Evolutionary conservation across 1,284 basidiomycete species (phyloP).

Genomic region (Tylopilus sp.): DNA sequence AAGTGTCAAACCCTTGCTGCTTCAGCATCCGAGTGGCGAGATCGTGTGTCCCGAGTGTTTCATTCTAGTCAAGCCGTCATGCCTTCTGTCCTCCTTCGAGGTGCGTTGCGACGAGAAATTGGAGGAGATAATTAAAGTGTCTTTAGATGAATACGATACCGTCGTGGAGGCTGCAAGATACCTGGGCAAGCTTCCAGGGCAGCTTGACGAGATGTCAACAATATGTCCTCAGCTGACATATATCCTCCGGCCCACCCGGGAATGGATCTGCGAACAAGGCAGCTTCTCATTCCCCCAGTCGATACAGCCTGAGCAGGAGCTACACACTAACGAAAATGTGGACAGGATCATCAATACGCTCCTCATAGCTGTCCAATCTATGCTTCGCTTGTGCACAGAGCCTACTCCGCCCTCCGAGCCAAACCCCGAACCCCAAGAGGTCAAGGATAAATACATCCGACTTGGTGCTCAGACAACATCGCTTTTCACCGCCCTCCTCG

Average conservation of each 20-base stretch:
- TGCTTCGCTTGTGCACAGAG: conserved; percentile 44
- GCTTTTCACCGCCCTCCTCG: conserved; percentile 43
- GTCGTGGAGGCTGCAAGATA: conserved; percentile 21
- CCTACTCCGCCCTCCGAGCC: conserved; percentile 6
- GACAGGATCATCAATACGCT: conserved; percentile 56
- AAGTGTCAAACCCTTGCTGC: conserved; percentile 25
- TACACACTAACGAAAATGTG: background rate
- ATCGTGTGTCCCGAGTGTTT: conserved; percentile 26
- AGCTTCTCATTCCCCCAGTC: conserved; percentile 22
- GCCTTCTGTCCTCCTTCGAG: conserved; percentile 31
- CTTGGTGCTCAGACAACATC: conserved; percentile 37
- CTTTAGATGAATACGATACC: conserved; percentile 26
- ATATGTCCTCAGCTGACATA: conserved; percentile 31
- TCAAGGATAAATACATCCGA: conserved; percentile 41
- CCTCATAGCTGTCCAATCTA: conserved; percentile 60
- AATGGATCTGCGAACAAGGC: conserved; percentile 34
- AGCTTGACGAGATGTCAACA: conserved; percentile 28
- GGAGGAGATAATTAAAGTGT: background rate
- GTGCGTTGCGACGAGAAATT: conserved; percentile 20
- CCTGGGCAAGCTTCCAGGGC: conserved; percentile 22
- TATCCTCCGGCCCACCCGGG: conserved; percentile 24
- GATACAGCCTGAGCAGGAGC: background rate
- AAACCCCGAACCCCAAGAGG: conserved; percentile 8
- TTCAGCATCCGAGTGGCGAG: conserved; percentile 20
- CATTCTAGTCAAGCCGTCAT: conserved; percentile 22